These are phyloP conservation scores for Solidago caesia DNA, from an alignment of 129 eudicot genomes.

Conservation along the genomic window DNA sequence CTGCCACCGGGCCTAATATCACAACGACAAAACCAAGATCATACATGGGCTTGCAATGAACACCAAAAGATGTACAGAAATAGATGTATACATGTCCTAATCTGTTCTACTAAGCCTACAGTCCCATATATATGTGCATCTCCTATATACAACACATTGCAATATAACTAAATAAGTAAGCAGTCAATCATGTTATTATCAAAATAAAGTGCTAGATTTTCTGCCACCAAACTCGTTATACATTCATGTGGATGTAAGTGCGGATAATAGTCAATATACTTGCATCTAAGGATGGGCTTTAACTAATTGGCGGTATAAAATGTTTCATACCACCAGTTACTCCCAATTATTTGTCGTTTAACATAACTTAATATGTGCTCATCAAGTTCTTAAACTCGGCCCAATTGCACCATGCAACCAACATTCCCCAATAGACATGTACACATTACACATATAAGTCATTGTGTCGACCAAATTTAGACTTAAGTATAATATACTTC, in stretches of 20 bases:
- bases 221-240: background rate
- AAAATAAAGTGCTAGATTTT: background rate
- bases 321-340: background rate
- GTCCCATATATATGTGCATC: background rate
- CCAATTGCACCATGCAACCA: background rate
- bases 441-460: conserved; percentile 2
- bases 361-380: background rate
- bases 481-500: background rate
- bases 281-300: background rate
- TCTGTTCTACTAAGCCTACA: conserved; percentile 8
- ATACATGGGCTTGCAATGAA: conserved; percentile 9
- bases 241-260: background rate
- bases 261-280: background rate
- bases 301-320: background rate
- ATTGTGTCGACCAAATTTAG: background rate
- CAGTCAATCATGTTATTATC: background rate
- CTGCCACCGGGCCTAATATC: conserved; percentile 63
- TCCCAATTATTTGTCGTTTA: background rate
- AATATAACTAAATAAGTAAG: background rate
- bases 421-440: background rate
- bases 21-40: conserved; percentile 17
- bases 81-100: conserved; percentile 4
- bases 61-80: conserved; percentile 5
- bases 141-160: background rate
- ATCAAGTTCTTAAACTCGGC: background rate